Conservation (phyloP, 179 eudicot species). For the Nepenthes alata region DNA sequence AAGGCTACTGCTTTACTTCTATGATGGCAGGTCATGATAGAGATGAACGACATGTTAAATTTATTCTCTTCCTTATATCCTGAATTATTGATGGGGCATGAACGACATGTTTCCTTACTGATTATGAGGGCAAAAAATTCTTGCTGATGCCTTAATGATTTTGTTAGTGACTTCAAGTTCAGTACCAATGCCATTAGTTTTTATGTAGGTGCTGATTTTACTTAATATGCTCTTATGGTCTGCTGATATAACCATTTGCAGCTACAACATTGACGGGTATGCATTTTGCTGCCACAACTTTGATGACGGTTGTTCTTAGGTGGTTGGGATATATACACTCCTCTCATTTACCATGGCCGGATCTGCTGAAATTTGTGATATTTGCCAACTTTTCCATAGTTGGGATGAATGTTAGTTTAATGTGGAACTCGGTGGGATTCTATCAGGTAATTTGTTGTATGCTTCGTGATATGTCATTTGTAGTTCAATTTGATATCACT, state of each 20-base stretch:
- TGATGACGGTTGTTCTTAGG: conserved; percentile 67
- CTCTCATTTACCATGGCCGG: conserved; percentile 65
- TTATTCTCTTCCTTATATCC: too few species aligned
- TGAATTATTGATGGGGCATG: too few species aligned
- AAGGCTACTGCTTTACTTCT: too few species aligned
- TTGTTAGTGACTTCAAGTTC: background rate
- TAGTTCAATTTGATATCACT: background rate
- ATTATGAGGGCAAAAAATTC: too few species aligned
- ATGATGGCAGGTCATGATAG: too few species aligned
- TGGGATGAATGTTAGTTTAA: conserved; percentile 84
- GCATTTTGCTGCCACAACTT: conserved; percentile 75
- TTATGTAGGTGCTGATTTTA: background rate
- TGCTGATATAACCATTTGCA: conserved; percentile 21
- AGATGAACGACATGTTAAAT: too few species aligned
- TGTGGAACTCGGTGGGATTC: conserved; percentile 94
- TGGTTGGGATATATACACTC: conserved; percentile 81
- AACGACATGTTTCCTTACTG: background rate
- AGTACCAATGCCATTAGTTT: conserved; percentile 1
- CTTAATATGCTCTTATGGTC: background rate
- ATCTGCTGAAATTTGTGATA: conserved; percentile 65
- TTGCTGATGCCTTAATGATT: background rate
- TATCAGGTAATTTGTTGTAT: conserved; percentile 55
- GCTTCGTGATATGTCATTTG: background rate
- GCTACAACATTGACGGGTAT: conserved; percentile 88
- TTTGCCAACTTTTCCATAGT: conserved; percentile 87